These are phyloP conservation scores for Canna indica DNA, from an alignment of 176 grass and related monocot species.

Conservation along the genomic window DNA sequence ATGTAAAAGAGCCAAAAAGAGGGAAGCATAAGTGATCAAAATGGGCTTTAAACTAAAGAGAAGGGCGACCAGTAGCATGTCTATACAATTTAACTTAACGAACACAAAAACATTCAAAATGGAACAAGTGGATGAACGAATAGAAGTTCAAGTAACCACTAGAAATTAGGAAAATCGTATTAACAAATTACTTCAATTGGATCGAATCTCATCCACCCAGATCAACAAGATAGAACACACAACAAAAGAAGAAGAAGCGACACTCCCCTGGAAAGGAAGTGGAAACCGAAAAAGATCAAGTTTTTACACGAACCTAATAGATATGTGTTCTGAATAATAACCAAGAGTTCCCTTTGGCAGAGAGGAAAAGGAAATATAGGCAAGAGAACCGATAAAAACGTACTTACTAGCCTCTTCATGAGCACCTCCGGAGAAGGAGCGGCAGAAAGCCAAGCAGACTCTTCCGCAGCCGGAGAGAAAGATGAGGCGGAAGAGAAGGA, in stretches of 20 bases:
- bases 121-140: neutral
- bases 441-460: neutral
- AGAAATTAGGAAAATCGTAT: neutral
- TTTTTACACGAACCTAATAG: neutral
- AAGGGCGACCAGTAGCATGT: too few species aligned
- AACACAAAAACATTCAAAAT: neutral
- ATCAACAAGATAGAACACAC: neutral
- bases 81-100: neutral
- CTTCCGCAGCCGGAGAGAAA: neutral
- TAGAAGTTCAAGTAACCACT: neutral
- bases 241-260: neutral
- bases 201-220: neutral
- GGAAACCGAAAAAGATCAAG: neutral
- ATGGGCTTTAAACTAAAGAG: too few species aligned
- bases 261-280: neutral
- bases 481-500: neutral
- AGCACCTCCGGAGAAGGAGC: constrained; percentile 11
- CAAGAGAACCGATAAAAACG: constrained; percentile 29
- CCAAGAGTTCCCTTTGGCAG: neutral
- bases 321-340: neutral
- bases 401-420: constrained; percentile 91
- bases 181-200: too few species aligned
- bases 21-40: too few species aligned
- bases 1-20: too few species aligned
- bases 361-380: neutral